Percentiles rank a stretch among this genome's conserved stretches.
Evolutionary conservation across 306 rosid species (phyloP).

Genomic region (Canavalia gladiata): DNA sequence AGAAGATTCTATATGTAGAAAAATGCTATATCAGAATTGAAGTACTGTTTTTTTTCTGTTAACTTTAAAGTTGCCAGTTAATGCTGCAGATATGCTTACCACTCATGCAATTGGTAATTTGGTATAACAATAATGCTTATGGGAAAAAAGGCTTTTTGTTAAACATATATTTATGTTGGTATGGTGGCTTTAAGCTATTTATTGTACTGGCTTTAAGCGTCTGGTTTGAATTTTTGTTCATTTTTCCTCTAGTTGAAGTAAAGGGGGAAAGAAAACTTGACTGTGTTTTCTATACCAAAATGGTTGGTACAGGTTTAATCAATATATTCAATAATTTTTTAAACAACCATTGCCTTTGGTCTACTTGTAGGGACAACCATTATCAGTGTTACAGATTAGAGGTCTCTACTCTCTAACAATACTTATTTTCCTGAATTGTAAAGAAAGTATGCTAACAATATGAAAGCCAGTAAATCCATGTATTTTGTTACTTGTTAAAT

Average conservation of each 20-base stretch:
- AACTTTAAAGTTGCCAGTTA: slow-evolving; percentile 30
- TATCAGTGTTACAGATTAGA: slow-evolving; percentile 16
- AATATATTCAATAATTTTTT: not conserved
- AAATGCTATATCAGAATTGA: slow-evolving; percentile 4
- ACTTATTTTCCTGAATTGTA: not conserved
- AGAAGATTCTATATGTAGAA: slow-evolving; percentile 10
- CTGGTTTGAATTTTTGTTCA: slow-evolving; percentile 7
- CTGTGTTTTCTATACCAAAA: slow-evolving; percentile 5
- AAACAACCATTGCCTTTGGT: not conserved
- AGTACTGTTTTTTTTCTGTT: not conserved
- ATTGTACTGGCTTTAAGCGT: not conserved
- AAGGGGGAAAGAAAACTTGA: not conserved
- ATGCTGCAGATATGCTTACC: not conserved
- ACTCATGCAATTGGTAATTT: slow-evolving; percentile 13
- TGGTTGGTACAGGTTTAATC: not conserved
- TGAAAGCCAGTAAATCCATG: not conserved
- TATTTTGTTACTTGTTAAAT: not conserved
- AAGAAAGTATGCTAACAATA: not conserved
- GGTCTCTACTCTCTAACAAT: not conserved
- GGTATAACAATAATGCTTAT: not conserved
- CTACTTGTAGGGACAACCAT: slow-evolving; percentile 28
- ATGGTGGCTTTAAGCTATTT: not conserved
- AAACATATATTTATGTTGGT: slow-evolving; percentile 14
- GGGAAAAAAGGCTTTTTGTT: slow-evolving; percentile 5
- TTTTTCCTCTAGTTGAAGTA: not conserved